A percentile compares a stretch with the other conserved stretches of the same genome.
These are phyloP conservation scores for Lolium rigidum DNA, from an alignment of 176 grass and related monocot species.

Conservation along the genomic window DNA sequence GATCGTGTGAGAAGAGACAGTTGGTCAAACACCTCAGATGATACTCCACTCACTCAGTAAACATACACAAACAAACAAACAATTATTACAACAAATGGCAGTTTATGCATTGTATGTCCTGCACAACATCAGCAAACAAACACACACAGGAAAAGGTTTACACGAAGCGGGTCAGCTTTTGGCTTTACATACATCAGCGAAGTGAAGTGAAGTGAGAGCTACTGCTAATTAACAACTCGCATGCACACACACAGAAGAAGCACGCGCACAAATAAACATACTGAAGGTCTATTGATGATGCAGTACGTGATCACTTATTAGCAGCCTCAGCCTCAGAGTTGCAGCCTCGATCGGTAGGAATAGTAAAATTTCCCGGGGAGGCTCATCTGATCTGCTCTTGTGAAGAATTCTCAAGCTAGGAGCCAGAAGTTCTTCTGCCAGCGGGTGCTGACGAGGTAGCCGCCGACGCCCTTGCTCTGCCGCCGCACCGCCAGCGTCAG, in stretches of 20 bases:
- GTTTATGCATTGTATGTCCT: slow-evolving; percentile 5
- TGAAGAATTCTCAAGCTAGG: slow-evolving; percentile 48
- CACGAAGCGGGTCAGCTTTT: slow-evolving; percentile 13
- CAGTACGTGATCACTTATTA: slow-evolving; percentile 31
- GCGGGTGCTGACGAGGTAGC: slow-evolving; percentile 86
- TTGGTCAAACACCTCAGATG: slow-evolving; percentile 23
- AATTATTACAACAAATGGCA: background rate
- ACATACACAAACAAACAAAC: slow-evolving; percentile 23
- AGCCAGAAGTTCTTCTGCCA: slow-evolving; percentile 99
- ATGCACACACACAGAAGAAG: background rate
- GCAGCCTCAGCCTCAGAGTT: background rate
- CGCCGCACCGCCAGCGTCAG: slow-evolving; percentile 83
- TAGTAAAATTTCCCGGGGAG: slow-evolving; percentile 11
- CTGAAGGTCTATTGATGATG: background rate
- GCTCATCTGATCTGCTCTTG: background rate
- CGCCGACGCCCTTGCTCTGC: slow-evolving; percentile 83
- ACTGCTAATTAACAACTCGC: slow-evolving; percentile 30
- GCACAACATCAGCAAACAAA: background rate
- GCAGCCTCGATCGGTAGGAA: background rate
- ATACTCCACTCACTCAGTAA: background rate
- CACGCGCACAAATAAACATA: background rate
- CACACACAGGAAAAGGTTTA: background rate
- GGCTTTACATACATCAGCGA: slow-evolving; percentile 40
- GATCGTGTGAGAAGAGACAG: background rate
- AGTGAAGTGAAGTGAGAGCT: background rate